Conservation (phyloP, 371 early-diverging fungal species). For the Globomyces sp. region DNA sequence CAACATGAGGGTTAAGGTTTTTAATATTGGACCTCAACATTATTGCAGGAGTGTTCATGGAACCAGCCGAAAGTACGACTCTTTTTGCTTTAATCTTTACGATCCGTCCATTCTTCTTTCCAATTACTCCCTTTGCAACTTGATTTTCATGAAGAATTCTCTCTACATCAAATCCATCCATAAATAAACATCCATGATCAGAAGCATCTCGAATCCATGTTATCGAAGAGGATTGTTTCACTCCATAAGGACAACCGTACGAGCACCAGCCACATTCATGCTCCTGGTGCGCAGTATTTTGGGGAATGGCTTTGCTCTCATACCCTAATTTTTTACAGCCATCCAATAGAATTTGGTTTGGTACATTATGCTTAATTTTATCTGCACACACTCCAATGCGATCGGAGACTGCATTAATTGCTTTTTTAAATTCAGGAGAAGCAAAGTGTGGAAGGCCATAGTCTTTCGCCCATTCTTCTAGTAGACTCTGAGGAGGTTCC, state of each 20-base stretch:
- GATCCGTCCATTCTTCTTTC: neutral
- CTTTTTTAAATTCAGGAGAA: constrained; percentile 46
- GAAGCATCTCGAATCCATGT: constrained; percentile 69
- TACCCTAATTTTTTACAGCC: constrained; percentile 70
- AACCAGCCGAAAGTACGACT: constrained; percentile 67
- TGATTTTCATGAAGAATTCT: constrained; percentile 54
- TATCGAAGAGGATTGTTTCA: constrained; percentile 68
- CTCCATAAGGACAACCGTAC: constrained; percentile 69
- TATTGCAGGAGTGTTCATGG: constrained; percentile 67
- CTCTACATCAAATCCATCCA: constrained; percentile 57
- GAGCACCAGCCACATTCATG: constrained; percentile 71
- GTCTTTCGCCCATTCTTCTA: constrained; percentile 69
- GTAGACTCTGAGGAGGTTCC: constrained; percentile 59
- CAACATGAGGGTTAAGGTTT: constrained; percentile 71
- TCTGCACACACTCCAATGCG: constrained; percentile 58
- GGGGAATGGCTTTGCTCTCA: constrained; percentile 56
- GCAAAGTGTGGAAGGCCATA: constrained; percentile 60
- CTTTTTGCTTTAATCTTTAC: constrained; percentile 50
- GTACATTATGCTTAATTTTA: constrained; percentile 58
- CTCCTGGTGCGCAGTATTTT: constrained; percentile 59
- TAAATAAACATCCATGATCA: constrained; percentile 58
- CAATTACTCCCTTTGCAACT: constrained; percentile 27
- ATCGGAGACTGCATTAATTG: constrained; percentile 53
- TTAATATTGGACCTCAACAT: constrained; percentile 63
- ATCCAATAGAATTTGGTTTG: constrained; percentile 61